Base-by-base conservation (phyloP, 306 rosid species). In the Trifolium fragiferum region DNA sequence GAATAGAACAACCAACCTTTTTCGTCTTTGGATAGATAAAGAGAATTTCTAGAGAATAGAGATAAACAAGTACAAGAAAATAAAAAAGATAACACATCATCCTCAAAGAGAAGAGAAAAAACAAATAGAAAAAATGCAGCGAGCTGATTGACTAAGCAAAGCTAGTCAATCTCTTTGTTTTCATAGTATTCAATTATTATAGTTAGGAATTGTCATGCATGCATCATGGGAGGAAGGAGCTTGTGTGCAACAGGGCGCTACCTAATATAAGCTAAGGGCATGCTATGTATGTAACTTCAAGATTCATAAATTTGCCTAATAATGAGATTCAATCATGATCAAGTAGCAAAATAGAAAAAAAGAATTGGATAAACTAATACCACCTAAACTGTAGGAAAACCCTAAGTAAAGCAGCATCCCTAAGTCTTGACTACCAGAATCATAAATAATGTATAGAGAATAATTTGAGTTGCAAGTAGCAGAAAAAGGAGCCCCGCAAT, bases 291-390 rank as follows among this genome's bases (percentile, higher is more conserved):
- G 62, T 57, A 37, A 32, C 71, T 75, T 30, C 49, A 66, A 59
- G 57, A 63, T 50, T 68, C 78, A 64, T 7, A 23, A 19, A 57
- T 12, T 60, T 33, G 1, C 75, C 43, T 61, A 49, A 37, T 54
- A 20, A 43, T 35, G 51, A 76, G 59, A 46, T n/a, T 47, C 47
- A 40, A 54, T 70, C 68, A 78, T 25, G 72, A 65, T 66, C 63
- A 64, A 40, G 55, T 2, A 46, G 35, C 43, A 47, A 72, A 75
- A 50, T 55, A 54, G 35, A 55, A 46, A 55, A 59, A 30, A 70
- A 27, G 53, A 83, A 32, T 63, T 35, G 74, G 19, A 66, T 59
- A 57, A 43, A 68, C 54, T 62, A 40, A 75, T 64, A 47, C 53
- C 60, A 51, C 55, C 63, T 32, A 40, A 64, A 33, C 50, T 25